phyloP scores from a whole-genome alignment of 1,139 yeast genomes.

The Sugiyamaella sp. region DNA sequence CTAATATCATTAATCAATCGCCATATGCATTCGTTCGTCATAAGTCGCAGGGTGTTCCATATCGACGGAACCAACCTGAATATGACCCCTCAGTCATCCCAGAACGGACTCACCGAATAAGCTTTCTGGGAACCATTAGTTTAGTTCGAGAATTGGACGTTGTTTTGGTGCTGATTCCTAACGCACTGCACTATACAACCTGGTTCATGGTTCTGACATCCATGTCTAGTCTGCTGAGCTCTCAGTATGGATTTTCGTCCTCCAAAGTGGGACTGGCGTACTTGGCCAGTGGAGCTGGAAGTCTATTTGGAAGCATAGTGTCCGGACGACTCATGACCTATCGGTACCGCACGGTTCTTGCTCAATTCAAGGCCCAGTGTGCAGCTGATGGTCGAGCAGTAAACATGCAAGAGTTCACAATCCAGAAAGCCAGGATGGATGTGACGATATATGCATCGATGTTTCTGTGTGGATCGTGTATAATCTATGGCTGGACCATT shows the following conservation, averaged over 20 bases:
- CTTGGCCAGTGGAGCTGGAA: conserved; percentile 46
- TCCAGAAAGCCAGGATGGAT: conserved; percentile 53
- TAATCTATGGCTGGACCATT: conserved; percentile 74
- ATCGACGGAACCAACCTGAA: conserved; percentile 13
- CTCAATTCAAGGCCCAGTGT: conserved; percentile 39
- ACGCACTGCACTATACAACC: conserved; percentile 62
- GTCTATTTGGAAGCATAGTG: conserved; percentile 41
- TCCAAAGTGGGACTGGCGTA: conserved; percentile 65
- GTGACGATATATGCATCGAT: conserved; percentile 42
- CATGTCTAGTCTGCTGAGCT: conserved; percentile 56
- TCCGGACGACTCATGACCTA: conserved; percentile 43
- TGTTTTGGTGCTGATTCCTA: conserved; percentile 51
- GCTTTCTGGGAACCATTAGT: conserved; percentile 43
- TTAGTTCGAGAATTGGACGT: conserved; percentile 42
- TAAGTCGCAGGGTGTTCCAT: conserved; percentile 28
- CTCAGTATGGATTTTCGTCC: conserved; percentile 53
- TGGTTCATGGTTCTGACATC: conserved; percentile 76
- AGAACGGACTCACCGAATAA: conserved; percentile 42
- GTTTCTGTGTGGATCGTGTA: conserved; percentile 42
- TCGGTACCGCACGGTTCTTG: conserved; percentile 33
- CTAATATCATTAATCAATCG: conserved; percentile 46
- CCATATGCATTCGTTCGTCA: conserved; percentile 41
- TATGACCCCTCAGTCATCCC: conserved; percentile 39
- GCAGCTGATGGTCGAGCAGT: conserved; percentile 45
- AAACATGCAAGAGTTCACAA: conserved; percentile 46